Evolutionary conservation across 345 rosid species (phyloP).

Genomic region (Brassica nigra): DNA sequence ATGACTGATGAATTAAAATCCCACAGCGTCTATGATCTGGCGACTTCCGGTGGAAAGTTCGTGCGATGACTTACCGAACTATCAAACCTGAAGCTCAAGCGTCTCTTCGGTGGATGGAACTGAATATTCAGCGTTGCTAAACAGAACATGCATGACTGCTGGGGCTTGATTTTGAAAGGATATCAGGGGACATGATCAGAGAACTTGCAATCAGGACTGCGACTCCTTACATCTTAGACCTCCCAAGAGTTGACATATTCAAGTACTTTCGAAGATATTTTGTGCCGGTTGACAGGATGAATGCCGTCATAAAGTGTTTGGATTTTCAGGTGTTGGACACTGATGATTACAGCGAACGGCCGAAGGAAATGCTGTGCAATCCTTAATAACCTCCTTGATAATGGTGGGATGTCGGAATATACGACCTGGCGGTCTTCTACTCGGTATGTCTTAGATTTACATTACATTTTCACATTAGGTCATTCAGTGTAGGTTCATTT

Average conservation of each 20-base stretch:
- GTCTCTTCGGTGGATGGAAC: conserved; percentile 45
- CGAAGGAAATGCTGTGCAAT: background rate
- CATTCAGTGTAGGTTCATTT: background rate
- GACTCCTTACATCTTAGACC: background rate
- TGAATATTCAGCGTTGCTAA: conserved; percentile 22
- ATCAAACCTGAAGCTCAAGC: conserved; percentile 19
- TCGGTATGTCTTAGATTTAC: background rate
- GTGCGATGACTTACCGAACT: conserved; percentile 34
- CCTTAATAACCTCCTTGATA: background rate
- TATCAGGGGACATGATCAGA: too few relatives aligned
- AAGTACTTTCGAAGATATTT: background rate
- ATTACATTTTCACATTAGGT: background rate
- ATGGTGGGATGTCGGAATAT: background rate
- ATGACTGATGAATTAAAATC: too few relatives aligned
- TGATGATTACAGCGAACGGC: background rate
- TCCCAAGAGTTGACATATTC: background rate
- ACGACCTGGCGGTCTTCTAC: background rate
- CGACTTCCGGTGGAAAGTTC: conserved; percentile 31
- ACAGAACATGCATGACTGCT: too few relatives aligned
- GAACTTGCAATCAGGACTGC: background rate
- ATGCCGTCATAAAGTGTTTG: too few relatives aligned
- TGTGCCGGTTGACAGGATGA: background rate
- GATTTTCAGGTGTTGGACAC: background rate
- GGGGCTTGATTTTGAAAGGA: too few relatives aligned
- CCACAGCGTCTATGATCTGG: conserved; percentile 30